Percentiles rank a stretch among this genome's conserved stretches.
These are phyloP conservation scores for Pseudopyricularia cyperi DNA, from an alignment of 2,329 filamentous ascomycete genomes.

Conservation along the genomic window DNA sequence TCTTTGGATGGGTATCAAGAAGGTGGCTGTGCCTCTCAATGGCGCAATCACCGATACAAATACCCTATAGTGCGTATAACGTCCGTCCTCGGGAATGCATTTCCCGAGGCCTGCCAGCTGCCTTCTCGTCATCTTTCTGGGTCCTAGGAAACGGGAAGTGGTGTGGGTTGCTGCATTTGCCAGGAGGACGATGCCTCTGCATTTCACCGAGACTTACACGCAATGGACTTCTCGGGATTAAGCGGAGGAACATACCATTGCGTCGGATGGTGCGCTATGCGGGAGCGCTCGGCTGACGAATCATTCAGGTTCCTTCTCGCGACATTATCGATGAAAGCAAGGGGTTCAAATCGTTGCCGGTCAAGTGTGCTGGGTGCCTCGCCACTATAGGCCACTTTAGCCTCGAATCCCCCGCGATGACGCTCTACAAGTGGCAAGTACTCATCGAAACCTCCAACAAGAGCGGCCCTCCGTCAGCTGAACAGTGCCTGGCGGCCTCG, in stretches of 20 bases:
- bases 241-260: conserved; percentile 29
- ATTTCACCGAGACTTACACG: conserved; percentile 35
- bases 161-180: conserved; percentile 4
- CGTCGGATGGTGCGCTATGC: conserved; percentile 4
- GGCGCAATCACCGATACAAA: conserved; percentile 55
- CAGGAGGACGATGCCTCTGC: conserved; percentile 19
- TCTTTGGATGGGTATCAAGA: conserved; percentile 38
- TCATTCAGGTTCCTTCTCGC: background rate
- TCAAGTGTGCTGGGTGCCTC: conserved; percentile 32
- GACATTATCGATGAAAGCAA: background rate
- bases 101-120: background rate
- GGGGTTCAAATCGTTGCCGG: conserved; percentile 16
- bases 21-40: conserved; percentile 40
- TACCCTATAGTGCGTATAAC: conserved; percentile 42
- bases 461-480: conserved; percentile 15
- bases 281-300: background rate
- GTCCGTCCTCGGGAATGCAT: conserved; percentile 13
- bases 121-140: background rate
- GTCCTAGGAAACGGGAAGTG: conserved; percentile 7
- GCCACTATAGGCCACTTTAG: conserved; percentile 34
- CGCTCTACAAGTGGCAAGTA: conserved; percentile 46
- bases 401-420: conserved; percentile 28
- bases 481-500: conserved; percentile 39
- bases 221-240: conserved; percentile 34
- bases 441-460: conserved; percentile 17